Evolutionary conservation across 2,329 filamentous ascomycete genomes (phyloP).

Genomic region (Drechslera avenae): DNA sequence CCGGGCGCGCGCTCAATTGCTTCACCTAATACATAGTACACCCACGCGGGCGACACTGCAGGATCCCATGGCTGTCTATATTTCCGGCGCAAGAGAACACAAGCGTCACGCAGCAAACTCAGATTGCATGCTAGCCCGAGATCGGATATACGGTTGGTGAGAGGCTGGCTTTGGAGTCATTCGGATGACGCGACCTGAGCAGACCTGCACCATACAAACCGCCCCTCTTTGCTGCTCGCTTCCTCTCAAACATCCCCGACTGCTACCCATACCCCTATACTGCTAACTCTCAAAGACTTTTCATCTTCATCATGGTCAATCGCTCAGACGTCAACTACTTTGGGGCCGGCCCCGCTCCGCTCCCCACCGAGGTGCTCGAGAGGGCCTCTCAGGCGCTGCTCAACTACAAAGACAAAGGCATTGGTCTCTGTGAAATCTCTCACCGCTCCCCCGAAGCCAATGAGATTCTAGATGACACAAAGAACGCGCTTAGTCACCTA

Average conservation of each 20-base stretch:
- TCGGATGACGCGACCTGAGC: conserved; percentile 31
- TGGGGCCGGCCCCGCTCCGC: conserved; percentile 84
- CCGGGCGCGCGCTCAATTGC: conserved; percentile 22
- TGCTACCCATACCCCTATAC: neutral
- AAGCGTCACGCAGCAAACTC: neutral
- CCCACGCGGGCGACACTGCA: conserved; percentile 14
- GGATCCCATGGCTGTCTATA: conserved; percentile 1
- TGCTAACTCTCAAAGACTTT: conserved; percentile 1
- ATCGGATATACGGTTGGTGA: conserved; percentile 25
- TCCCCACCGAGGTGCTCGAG: conserved; percentile 82
- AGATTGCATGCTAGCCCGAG: conserved; percentile 23
- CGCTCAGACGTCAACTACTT: conserved; percentile 82
- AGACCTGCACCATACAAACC: conserved; percentile 20
- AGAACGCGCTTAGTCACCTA: conserved; percentile 72
- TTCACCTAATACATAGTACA: conserved; percentile 25
- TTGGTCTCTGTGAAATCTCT: conserved; percentile 88
- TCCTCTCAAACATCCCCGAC: conserved; percentile 5
- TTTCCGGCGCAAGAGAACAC: neutral
- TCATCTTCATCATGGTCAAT: conserved; percentile 63
- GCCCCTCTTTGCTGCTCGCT: conserved; percentile 11
- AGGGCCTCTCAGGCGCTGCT: conserved; percentile 76
- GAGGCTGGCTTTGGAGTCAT: conserved; percentile 32
- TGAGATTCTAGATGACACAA: conserved; percentile 78
- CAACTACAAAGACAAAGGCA: conserved; percentile 79
- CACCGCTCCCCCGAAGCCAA: conserved; percentile 82